Evolutionary conservation across 2,329 filamentous ascomycete genomes (phyloP).

Genomic region (Phoma herbarum): DNA sequence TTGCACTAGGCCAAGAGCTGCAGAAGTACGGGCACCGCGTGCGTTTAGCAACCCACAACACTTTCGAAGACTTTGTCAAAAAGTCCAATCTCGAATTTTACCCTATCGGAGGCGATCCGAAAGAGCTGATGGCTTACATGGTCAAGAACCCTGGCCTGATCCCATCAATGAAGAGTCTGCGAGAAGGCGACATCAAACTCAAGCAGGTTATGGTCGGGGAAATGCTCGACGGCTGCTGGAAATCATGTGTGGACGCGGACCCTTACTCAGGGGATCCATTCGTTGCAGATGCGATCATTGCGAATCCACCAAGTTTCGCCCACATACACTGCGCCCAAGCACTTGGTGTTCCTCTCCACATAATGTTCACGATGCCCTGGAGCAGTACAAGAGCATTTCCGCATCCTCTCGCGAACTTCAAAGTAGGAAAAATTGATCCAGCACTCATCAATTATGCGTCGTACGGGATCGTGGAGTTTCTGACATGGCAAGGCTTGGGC

Average conservation of each 20-base stretch:
- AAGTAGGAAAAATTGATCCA: conserved; percentile 42
- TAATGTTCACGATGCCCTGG: conserved; percentile 82
- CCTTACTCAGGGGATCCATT: conserved; percentile 65
- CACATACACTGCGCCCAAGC: conserved; percentile 78
- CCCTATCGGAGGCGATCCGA: conserved; percentile 44
- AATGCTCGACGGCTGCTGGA: conserved; percentile 45
- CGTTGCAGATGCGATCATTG: conserved; percentile 80
- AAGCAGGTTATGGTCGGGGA: conserved; percentile 38
- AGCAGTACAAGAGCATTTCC: conserved; percentile 56
- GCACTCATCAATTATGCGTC: conserved; percentile 53
- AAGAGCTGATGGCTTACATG: conserved; percentile 60
- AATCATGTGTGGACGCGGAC: conserved; percentile 48
- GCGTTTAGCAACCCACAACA: conserved; percentile 35
- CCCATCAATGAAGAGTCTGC: conserved; percentile 36
- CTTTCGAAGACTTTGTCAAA: conserved; percentile 25
- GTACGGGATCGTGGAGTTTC: conserved; percentile 57
- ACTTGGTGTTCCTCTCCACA: conserved; percentile 74
- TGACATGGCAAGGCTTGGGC: conserved; percentile 61
- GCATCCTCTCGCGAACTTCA: conserved; percentile 60
- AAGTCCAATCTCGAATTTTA: conserved; percentile 48
- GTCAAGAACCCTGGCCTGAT: conserved; percentile 57
- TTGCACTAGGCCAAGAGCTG: conserved; percentile 63
- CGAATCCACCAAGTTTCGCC: conserved; percentile 79
- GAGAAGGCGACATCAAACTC: conserved; percentile 46
- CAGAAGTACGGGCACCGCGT: conserved; percentile 41